Evolutionary conservation across 208 protist genomes (phyloP).

Genomic region (Leishmania arabica): DNA sequence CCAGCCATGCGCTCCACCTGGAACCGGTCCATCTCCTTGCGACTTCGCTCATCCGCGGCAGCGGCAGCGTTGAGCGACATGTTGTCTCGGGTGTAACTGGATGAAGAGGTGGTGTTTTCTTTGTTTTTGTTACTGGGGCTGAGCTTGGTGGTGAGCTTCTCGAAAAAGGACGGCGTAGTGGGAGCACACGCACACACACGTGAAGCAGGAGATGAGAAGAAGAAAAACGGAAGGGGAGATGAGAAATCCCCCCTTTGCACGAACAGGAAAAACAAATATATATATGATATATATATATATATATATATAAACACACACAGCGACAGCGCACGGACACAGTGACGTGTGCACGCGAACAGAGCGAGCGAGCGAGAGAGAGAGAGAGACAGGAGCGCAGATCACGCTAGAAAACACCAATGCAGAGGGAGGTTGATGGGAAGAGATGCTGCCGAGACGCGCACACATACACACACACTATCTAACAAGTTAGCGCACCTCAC

Average conservation of each 20-base stretch:
- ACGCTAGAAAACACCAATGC: not conserved
- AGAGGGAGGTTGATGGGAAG: not conserved
- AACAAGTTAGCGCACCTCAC: not conserved
- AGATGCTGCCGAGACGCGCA: not conserved
- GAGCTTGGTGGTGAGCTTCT: constrained; percentile 22
- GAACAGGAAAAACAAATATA: not conserved
- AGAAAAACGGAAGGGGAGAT: not conserved
- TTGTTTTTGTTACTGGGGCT: constrained; percentile 35
- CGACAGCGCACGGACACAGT: not conserved
- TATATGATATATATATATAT: no score
- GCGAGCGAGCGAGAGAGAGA: not conserved
- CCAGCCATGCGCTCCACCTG: constrained; percentile 93
- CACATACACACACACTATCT: not conserved
- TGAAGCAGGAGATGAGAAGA: not conserved
- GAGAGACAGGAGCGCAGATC: not conserved
- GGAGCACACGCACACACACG: no score
- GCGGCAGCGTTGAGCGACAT: constrained; percentile 70
- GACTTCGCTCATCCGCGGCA: constrained; percentile 69
- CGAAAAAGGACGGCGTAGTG: constrained; percentile 32
- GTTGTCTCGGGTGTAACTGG: constrained; percentile 20
- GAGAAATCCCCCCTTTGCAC: not conserved
- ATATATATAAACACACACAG: not conserved
- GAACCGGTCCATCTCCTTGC: constrained; percentile 87
- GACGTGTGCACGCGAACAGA: not conserved
- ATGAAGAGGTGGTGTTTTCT: constrained; percentile 16